These are phyloP conservation scores for Lycium barbarum DNA, from an alignment of 257 asterid genomes.

Conservation along the genomic window DNA sequence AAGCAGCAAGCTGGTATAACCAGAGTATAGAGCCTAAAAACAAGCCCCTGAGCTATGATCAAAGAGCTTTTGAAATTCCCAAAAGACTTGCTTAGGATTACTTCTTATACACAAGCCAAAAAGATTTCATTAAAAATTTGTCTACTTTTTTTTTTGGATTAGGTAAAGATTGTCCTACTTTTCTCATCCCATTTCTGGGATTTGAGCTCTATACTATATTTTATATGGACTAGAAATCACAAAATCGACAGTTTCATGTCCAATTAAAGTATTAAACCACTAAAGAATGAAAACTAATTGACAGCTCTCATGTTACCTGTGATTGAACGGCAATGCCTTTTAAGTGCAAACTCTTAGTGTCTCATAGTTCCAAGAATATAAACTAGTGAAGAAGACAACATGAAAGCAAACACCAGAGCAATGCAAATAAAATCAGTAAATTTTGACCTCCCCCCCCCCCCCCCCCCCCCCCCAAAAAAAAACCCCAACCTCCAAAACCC, in stretches of 20 bases:
- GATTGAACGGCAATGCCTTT: background rate
- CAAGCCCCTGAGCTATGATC: background rate
- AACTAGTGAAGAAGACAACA: constrained; percentile 8
- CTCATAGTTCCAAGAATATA: constrained; percentile 3
- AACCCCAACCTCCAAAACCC: too few species aligned
- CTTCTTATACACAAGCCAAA: constrained; percentile 10
- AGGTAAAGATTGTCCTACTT: background rate
- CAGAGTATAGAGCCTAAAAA: background rate
- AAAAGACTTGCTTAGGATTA: constrained; percentile 18
- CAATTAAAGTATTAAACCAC: background rate
- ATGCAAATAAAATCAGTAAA: constrained; percentile 7
- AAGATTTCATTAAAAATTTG: background rate
- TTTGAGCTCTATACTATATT: background rate
- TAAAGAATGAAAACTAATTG: constrained; percentile 24
- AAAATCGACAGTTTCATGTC: background rate
- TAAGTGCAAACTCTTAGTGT: background rate
- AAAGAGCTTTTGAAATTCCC: background rate
- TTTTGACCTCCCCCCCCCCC: background rate
- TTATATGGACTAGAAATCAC: constrained; percentile 18
- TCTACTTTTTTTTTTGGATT: background rate
- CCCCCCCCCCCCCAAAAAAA: too few species aligned
- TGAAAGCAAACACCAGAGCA: background rate
- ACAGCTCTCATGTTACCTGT: background rate
- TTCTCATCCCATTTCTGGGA: constrained; percentile 12
- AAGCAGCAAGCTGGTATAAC: constrained; percentile 17